Evolutionary conservation across 2,329 filamentous ascomycete species (phyloP).

Genomic region (Calonectria montana): DNA sequence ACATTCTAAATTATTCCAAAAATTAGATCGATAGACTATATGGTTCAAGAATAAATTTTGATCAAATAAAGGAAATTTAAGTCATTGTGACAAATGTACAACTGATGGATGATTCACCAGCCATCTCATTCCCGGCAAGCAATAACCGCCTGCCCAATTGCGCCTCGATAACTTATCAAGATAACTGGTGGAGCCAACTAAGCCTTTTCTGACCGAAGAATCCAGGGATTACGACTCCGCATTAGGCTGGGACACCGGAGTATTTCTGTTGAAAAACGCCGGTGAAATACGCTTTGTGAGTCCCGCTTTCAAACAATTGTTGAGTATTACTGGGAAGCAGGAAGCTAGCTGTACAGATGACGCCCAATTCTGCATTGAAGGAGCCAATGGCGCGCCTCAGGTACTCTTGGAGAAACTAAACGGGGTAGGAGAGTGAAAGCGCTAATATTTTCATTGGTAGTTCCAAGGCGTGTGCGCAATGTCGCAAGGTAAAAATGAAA

Average conservation of each 20-base stretch:
- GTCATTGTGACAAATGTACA: no score
- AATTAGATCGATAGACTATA: no score
- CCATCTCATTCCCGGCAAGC: not conserved
- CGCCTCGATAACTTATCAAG: not conserved
- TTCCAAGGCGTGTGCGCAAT: conserved; percentile 49
- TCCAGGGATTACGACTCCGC: not conserved
- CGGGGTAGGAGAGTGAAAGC: no score
- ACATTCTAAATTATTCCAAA: no score
- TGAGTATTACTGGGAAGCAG: no score
- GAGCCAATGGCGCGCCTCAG: not conserved
- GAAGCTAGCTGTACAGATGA: not conserved
- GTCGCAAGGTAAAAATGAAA: conserved; percentile 54
- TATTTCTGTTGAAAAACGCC: not conserved
- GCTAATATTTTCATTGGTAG: not conserved
- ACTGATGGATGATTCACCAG: not conserved
- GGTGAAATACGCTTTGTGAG: not conserved
- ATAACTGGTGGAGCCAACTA: not conserved
- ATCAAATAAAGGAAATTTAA: no score
- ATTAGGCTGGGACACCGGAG: not conserved
- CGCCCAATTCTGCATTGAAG: not conserved
- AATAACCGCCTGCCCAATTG: not conserved
- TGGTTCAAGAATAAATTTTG: no score
- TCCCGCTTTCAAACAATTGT: not conserved
- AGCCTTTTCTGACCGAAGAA: not conserved
- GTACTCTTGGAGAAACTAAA: not conserved